A percentile compares a stretch with the other conserved stretches of the same genome.
Evolutionary conservation across 2,329 filamentous ascomycete genomes (phyloP).

Genomic region (Neoarthrinium moseri): DNA sequence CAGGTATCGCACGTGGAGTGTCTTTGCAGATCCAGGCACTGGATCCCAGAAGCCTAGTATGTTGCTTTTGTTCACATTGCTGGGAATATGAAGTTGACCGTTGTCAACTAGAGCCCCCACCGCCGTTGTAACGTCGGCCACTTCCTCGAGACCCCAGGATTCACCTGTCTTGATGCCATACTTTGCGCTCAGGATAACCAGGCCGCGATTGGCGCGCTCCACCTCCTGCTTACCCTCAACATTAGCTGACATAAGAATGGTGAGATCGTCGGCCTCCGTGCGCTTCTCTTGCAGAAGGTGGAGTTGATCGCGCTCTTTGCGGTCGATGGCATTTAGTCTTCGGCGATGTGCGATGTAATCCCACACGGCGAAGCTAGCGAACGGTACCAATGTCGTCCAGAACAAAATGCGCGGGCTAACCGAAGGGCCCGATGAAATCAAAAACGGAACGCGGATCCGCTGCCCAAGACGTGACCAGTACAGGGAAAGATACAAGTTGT

Average conservation of each 20-base stretch:
- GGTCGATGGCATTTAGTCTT: constrained; percentile 6
- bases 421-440: constrained; percentile 31
- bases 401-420: constrained; percentile 31
- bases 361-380: constrained; percentile 36
- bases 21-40: constrained; percentile 40
- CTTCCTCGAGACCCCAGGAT: constrained; percentile 35
- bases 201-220: constrained; percentile 34
- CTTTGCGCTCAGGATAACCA: constrained; percentile 49
- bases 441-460: constrained; percentile 41
- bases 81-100: constrained; percentile 35
- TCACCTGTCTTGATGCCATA: constrained; percentile 38
- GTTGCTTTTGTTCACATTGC: constrained; percentile 39
- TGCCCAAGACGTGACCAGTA: constrained; percentile 47
- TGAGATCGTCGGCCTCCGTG: constrained; percentile 44
- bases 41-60: constrained; percentile 53
- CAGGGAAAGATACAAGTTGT: constrained; percentile 41
- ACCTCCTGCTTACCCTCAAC: constrained; percentile 36
- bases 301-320: constrained; percentile 25
- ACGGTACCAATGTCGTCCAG: constrained; percentile 37
- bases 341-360: constrained; percentile 28
- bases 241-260: constrained; percentile 38
- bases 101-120: constrained; percentile 43
- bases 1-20: constrained; percentile 43
- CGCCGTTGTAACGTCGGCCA: constrained; percentile 49
- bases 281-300: constrained; percentile 24